phyloP scores from a whole-genome alignment of 2,329 filamentous ascomycete genomes.

The Rhinocladiella similis region DNA sequence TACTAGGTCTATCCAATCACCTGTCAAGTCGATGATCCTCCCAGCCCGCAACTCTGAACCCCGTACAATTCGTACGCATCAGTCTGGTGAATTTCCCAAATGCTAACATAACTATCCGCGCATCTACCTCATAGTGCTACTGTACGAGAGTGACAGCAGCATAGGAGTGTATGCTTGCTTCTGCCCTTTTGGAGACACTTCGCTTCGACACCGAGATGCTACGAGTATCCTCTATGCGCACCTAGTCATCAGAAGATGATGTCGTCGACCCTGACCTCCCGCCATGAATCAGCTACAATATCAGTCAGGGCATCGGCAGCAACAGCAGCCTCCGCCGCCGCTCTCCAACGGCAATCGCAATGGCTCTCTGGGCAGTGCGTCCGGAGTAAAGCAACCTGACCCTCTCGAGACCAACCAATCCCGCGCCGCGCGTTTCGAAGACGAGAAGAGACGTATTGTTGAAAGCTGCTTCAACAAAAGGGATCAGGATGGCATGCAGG shows the following conservation, averaged over 20 bases:
- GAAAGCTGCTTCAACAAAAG: slow-evolving; percentile 92
- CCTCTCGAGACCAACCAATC: slow-evolving; percentile 30
- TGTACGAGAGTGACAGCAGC: too few relatives aligned
- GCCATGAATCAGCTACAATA: slow-evolving; percentile 22
- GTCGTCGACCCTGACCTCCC: slow-evolving; percentile 8
- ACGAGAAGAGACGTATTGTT: slow-evolving; percentile 92
- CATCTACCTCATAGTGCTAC: too few relatives aligned
- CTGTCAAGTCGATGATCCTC: too few relatives aligned
- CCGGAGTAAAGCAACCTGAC: slow-evolving; percentile 4
- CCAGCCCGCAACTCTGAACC: too few relatives aligned
- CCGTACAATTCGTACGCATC: too few relatives aligned
- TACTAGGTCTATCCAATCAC: too few relatives aligned
- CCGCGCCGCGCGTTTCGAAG: slow-evolving; percentile 84
- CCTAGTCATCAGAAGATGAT: slow-evolving; percentile 16
- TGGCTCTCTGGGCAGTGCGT: slow-evolving; percentile 8
- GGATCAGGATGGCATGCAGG: slow-evolving; percentile 78
- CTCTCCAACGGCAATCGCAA: slow-evolving; percentile 14
- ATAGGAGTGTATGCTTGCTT: too few relatives aligned
- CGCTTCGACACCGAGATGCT: background rate
- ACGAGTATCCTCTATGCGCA: slow-evolving; percentile 4
- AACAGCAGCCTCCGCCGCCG: slow-evolving; percentile 1
- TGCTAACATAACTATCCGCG: too few relatives aligned
- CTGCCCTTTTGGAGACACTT: background rate
- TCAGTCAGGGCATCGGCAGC: slow-evolving; percentile 18
- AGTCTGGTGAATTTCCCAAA: too few relatives aligned